A percentile compares a stretch with the other conserved stretches of the same genome.
Conservation (phyloP, 192 early-diverging fungal species). For the Backusella tarrabulga region DNA sequence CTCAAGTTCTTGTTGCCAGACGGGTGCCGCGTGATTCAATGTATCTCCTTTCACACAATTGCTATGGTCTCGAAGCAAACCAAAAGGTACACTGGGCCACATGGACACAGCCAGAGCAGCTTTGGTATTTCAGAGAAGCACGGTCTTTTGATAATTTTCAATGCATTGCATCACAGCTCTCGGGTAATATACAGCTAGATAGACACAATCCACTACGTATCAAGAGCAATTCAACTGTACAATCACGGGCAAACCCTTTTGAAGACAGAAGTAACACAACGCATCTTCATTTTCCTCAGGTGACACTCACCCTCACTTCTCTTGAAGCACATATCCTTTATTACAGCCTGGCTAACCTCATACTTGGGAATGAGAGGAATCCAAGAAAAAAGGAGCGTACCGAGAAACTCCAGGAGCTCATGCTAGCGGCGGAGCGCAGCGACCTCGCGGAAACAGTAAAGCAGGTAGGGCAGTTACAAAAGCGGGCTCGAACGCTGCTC, state of each 20-base stretch:
- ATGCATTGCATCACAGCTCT: constrained; percentile 55
- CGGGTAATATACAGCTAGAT: constrained; percentile 55
- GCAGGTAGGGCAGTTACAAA: constrained; percentile 51
- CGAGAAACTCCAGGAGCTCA: constrained; percentile 65
- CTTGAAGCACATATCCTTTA: constrained; percentile 81
- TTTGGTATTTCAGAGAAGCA: constrained; percentile 47
- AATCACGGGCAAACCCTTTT: constrained; percentile 19
- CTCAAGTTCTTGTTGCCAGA: constrained; percentile 54
- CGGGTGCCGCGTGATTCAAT: constrained; percentile 27
- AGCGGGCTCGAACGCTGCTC: constrained; percentile 49
- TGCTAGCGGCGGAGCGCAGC: constrained; percentile 72
- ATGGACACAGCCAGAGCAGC: constrained; percentile 66
- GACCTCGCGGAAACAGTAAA: constrained; percentile 56
- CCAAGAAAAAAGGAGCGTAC: constrained; percentile 37
- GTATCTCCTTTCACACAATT: constrained; percentile 24
- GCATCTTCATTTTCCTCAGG: constrained; percentile 67
- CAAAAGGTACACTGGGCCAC: constrained; percentile 46
- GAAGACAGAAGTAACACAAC: constrained; percentile 61
- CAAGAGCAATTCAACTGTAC: constrained; percentile 32
- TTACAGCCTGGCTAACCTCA: constrained; percentile 56
- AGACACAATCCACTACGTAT: constrained; percentile 64
- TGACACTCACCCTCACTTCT: constrained; percentile 68
- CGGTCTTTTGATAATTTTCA: constrained; percentile 45
- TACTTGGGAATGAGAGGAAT: neutral
- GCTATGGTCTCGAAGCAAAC: constrained; percentile 27